A percentile compares a stretch with the other conserved stretches of the same genome.
These are phyloP conservation scores for Asterochloris sp. DNA, from an alignment of 139 green algal genomes.

Conservation along the genomic window DNA sequence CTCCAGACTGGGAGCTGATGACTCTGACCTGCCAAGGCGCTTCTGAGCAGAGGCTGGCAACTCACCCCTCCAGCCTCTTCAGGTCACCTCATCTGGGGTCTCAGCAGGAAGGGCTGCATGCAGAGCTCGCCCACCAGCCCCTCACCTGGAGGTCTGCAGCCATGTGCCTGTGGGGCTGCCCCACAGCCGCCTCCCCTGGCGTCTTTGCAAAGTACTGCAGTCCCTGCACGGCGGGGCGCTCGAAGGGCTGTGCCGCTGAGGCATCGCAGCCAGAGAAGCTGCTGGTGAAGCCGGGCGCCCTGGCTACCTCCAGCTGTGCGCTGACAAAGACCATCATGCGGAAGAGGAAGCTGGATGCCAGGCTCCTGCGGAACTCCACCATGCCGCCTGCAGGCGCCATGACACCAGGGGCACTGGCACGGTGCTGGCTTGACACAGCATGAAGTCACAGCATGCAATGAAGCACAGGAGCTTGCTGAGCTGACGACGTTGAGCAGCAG, in stretches of 20 bases:
- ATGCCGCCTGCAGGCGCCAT: slow-evolving; percentile 59
- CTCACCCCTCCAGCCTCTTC: too few species aligned
- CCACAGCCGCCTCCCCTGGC: slow-evolving; percentile 56
- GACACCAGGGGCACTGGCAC: too few species aligned
- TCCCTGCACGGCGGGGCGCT: slow-evolving; percentile 61
- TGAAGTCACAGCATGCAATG: too few species aligned
- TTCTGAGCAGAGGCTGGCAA: too few species aligned
- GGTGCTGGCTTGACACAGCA: too few species aligned
- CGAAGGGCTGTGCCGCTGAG: slow-evolving; percentile 42
- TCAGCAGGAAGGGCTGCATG: too few species aligned
- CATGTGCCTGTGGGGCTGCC: slow-evolving; percentile 75
- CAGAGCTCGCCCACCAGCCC: too few species aligned
- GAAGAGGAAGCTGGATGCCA: slow-evolving; percentile 91
- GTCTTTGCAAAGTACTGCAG: slow-evolving; percentile 78
- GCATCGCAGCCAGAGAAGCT: slow-evolving; percentile 22
- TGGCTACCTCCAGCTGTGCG: slow-evolving; percentile 27
- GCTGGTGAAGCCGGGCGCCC: slow-evolving; percentile 13
- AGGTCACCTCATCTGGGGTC: too few species aligned
- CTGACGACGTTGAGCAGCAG: too few species aligned
- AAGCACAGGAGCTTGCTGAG: too few species aligned
- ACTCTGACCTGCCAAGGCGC: too few species aligned
- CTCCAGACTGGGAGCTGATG: too few species aligned
- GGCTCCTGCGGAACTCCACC: slow-evolving; percentile 82
- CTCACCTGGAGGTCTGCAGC: slow-evolving; percentile 86
- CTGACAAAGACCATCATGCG: slow-evolving; percentile 78